These are phyloP conservation scores for Leucaena leucocephala DNA, from an alignment of 306 rosid species.

Conservation along the genomic window DNA sequence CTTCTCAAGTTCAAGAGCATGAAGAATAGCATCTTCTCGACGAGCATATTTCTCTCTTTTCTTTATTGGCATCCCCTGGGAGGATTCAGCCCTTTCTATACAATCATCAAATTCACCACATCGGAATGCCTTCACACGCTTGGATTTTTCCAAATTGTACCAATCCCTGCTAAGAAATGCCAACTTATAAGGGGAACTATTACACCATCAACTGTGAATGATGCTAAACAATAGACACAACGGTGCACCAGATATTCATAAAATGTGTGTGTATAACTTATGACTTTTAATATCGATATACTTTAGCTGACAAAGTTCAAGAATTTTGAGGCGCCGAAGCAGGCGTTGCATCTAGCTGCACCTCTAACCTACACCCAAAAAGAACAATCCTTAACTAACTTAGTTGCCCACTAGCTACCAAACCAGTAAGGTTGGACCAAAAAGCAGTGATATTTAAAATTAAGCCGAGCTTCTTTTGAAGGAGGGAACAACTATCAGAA, in stretches of 20 bases:
- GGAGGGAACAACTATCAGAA: not conserved
- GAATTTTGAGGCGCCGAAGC: not conserved
- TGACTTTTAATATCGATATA: not conserved
- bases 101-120: constrained; percentile 97
- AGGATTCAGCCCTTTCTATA: constrained; percentile 87
- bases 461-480: not conserved
- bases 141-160: constrained; percentile 97
- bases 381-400: constrained; percentile 7
- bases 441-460: constrained; percentile 4
- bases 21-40: constrained; percentile 96
- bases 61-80: constrained; percentile 89
- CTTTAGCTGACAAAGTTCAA: not conserved
- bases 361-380: not conserved
- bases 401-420: constrained; percentile 1
- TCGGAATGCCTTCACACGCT: constrained; percentile 92
- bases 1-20: constrained; percentile 92
- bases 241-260: constrained; percentile 3
- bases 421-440: not conserved
- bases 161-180: constrained; percentile 69
- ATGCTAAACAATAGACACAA: not conserved
- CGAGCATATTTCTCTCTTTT: constrained; percentile 98
- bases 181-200: constrained; percentile 29
- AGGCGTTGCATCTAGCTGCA: not conserved
- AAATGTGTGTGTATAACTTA: not conserved
- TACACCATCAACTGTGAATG: not conserved